Percentiles rank a stretch among this genome's conserved stretches.
Conservation (phyloP, 495 filamentous ascomycete genomes). For the Xylaria bambusicola region DNA sequence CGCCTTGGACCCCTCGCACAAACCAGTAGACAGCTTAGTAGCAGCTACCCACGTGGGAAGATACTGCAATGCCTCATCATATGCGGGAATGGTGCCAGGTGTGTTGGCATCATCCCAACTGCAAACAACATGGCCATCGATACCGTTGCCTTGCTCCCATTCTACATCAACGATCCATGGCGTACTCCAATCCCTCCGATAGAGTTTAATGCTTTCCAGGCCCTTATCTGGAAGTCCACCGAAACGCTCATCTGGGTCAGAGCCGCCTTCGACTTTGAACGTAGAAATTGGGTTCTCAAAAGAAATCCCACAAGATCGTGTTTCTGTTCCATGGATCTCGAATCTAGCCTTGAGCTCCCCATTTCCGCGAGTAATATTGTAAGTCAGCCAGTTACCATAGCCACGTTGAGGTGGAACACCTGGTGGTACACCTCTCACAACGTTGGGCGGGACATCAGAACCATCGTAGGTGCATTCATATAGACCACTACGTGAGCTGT, state of each 20-base stretch:
- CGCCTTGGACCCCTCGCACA: constrained; percentile 69
- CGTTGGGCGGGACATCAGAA: constrained; percentile 55
- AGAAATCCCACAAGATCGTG: constrained; percentile 67
- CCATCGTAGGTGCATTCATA: constrained; percentile 72
- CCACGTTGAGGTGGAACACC: constrained; percentile 47
- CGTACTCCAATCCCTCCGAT: constrained; percentile 73
- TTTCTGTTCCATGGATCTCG: constrained; percentile 63
- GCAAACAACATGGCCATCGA: constrained; percentile 75
- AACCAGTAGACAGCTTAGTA: constrained; percentile 72
- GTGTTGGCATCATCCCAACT: constrained; percentile 86
- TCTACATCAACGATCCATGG: constrained; percentile 75
- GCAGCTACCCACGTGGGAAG: constrained; percentile 76
- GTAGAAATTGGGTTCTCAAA: constrained; percentile 64
- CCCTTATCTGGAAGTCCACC: constrained; percentile 49
- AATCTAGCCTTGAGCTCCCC: constrained; percentile 53
- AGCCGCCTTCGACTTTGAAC: constrained; percentile 60
- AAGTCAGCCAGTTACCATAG: constrained; percentile 63
- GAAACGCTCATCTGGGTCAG: constrained; percentile 58
- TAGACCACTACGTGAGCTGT: constrained; percentile 45
- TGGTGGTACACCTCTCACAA: constrained; percentile 44
- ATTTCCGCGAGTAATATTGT: constrained; percentile 53
- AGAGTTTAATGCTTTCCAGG: constrained; percentile 55
- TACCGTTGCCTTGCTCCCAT: constrained; percentile 55
- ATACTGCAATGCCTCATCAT: constrained; percentile 78
- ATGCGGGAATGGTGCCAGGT: constrained; percentile 72